Evolutionary conservation across 2,329 filamentous ascomycete genomes (phyloP).

Genomic region (Diaporthe sp.): DNA sequence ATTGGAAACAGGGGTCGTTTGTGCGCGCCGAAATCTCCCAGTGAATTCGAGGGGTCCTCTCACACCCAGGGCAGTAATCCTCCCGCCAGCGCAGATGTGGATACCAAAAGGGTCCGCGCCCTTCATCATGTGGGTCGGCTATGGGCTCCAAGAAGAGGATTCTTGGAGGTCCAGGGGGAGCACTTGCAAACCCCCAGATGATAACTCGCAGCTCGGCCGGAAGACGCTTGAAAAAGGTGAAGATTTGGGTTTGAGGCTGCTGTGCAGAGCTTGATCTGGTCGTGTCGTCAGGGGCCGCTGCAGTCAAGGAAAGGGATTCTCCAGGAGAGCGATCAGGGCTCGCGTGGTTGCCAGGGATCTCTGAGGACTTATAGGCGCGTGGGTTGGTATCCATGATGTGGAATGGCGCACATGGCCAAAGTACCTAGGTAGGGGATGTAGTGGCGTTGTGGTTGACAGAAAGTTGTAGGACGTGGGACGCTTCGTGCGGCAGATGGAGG

Average conservation of each 20-base stretch:
- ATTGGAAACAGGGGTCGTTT: neutral
- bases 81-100: too few relatives aligned
- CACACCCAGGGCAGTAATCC: accelerated
- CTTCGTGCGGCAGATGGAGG: neutral
- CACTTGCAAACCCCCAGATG: neutral
- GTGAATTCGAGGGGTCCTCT: neutral
- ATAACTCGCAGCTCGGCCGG: neutral
- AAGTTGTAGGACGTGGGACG: neutral
- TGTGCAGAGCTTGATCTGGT: neutral
- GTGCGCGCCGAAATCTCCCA: neutral
- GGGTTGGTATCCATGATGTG: neutral
- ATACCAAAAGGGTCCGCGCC: neutral
- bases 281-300: too few relatives aligned
- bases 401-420: too few relatives aligned
- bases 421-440: too few relatives aligned
- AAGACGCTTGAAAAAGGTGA: neutral
- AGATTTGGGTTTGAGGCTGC: neutral
- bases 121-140: neutral
- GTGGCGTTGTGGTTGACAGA: neutral
- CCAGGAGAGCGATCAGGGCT: too few relatives aligned
- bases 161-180: neutral
- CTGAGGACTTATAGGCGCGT: neutral
- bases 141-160: neutral
- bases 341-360: neutral
- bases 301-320: accelerated